Evolutionary conservation across 1,139 yeast species (phyloP).

Genomic region (Kurtzmaniella quercitrusa): DNA sequence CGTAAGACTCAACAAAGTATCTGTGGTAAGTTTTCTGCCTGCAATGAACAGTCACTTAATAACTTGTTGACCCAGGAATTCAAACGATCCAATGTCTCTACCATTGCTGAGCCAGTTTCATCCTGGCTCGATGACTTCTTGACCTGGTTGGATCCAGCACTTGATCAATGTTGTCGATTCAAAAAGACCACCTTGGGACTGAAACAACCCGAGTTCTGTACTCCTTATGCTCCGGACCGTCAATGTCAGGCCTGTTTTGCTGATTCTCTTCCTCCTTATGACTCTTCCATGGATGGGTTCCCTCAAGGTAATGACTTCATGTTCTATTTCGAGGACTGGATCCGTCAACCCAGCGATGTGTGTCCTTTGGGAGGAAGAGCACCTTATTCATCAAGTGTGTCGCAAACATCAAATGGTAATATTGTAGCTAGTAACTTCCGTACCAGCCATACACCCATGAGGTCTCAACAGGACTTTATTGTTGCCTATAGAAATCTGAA

Average conservation of each 20-base stretch:
- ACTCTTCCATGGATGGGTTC: constrained; percentile 73
- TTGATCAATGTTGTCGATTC: constrained; percentile 81
- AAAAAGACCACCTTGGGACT: constrained; percentile 28
- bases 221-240: constrained; percentile 65
- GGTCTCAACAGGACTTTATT: constrained; percentile 82
- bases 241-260: constrained; percentile 70
- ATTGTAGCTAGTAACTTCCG: constrained; percentile 67
- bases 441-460: constrained; percentile 74
- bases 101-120: constrained; percentile 76
- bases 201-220: constrained; percentile 47
- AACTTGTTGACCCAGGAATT: constrained; percentile 88
- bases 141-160: constrained; percentile 79
- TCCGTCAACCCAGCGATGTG: constrained; percentile 77
- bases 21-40: constrained; percentile 85
- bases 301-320: constrained; percentile 76
- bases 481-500: constrained; percentile 70
- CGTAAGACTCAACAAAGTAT: constrained; percentile 63
- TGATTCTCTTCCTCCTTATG: constrained; percentile 57
- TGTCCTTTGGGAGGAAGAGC: constrained; percentile 97
- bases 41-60: constrained; percentile 72
- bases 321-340: constrained; percentile 76
- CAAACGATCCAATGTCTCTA: constrained; percentile 57
- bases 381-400: constrained; percentile 68
- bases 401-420: constrained; percentile 27
- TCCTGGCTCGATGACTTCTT: constrained; percentile 93